phyloP scores from a whole-genome alignment of 352 stramenopile species.

The Globisporangium nunn region DNA sequence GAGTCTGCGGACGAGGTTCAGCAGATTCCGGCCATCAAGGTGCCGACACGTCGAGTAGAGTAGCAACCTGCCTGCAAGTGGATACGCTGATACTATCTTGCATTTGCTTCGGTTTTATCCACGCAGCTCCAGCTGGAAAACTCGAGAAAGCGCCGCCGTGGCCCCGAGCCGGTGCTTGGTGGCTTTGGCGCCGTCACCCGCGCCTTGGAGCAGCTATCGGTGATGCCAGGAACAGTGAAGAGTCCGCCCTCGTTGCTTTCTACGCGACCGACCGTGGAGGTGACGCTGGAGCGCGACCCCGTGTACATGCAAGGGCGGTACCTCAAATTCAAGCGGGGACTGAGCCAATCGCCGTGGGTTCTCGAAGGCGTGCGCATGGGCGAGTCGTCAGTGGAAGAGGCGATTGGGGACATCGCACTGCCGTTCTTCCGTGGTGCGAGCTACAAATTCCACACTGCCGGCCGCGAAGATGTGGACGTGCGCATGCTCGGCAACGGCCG shows the following conservation, averaged over 20 bases:
- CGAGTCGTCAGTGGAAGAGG: conserved; percentile 87
- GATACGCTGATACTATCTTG: neutral
- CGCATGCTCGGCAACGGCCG: conserved; percentile 94
- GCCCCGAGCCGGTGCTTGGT: conserved; percentile 53
- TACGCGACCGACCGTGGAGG: conserved; percentile 24
- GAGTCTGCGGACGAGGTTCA: conserved; percentile 66
- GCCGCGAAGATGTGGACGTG: conserved; percentile 97
- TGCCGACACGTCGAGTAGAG: conserved; percentile 5
- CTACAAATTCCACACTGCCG: conserved; percentile 96
- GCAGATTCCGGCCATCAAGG: conserved; percentile 72
- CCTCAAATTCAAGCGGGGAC: conserved; percentile 84
- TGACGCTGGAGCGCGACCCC: conserved; percentile 65
- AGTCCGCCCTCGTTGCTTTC: conserved; percentile 41
- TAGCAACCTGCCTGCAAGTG: neutral
- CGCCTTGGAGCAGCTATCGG: conserved; percentile 36
- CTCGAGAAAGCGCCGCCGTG: conserved; percentile 57
- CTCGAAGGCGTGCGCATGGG: conserved; percentile 82
- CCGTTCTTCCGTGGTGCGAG: conserved; percentile 52
- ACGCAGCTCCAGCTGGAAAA: conserved; percentile 54
- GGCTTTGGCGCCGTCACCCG: conserved; percentile 75
- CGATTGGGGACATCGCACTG: conserved; percentile 68
- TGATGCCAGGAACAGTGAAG: conserved; percentile 42
- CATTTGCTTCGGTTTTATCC: neutral
- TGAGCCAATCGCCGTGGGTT: conserved; percentile 90
- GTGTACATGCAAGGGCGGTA: conserved; percentile 88